Percentiles rank a stretch among this genome's conserved stretches.
These are phyloP conservation scores for Metschnikowia lachancei DNA, from an alignment of 805 yeast species.

Conservation along the genomic window DNA sequence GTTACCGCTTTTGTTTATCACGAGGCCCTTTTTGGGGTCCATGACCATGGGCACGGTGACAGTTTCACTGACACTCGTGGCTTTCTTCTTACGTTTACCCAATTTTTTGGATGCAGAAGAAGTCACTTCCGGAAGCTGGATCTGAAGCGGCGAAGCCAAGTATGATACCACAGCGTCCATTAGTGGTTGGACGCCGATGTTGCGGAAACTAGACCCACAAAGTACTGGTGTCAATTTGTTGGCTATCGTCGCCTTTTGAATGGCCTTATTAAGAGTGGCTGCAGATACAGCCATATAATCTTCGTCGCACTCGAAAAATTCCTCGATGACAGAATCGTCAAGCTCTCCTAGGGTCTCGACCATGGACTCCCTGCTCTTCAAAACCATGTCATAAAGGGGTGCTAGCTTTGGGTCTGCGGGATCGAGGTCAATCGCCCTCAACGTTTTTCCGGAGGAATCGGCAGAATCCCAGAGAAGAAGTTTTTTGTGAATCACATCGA, in stretches of 20 bases:
- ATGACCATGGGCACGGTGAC: slow-evolving; percentile 32
- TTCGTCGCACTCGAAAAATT: slow-evolving; percentile 67
- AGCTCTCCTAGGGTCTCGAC: slow-evolving; percentile 81
- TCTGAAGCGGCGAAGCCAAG: slow-evolving; percentile 79
- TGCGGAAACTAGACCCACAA: slow-evolving; percentile 90
- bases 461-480: slow-evolving; percentile 50
- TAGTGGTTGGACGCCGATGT: slow-evolving; percentile 93
- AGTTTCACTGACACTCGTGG: slow-evolving; percentile 15
- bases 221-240: slow-evolving; percentile 70
- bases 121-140: slow-evolving; percentile 52
- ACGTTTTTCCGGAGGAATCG: slow-evolving; percentile 49
- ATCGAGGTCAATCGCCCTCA: slow-evolving; percentile 46
- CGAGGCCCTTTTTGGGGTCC: slow-evolving; percentile 46
- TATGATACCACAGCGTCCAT: slow-evolving; percentile 66
- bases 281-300: slow-evolving; percentile 67
- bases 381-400: slow-evolving; percentile 45
- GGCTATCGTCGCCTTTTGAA: slow-evolving; percentile 60
- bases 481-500: slow-evolving; percentile 70
- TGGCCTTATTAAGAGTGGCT: slow-evolving; percentile 51
- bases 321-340: slow-evolving; percentile 74
- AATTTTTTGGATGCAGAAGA: slow-evolving; percentile 20
- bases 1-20: slow-evolving; percentile 55
- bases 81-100: slow-evolving; percentile 19
- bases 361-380: slow-evolving; percentile 64
- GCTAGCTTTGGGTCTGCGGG: slow-evolving; percentile 17